Evolutionary conservation across 2,329 filamentous ascomycete genomes (phyloP).

Genomic region (Aspergillus latus): DNA sequence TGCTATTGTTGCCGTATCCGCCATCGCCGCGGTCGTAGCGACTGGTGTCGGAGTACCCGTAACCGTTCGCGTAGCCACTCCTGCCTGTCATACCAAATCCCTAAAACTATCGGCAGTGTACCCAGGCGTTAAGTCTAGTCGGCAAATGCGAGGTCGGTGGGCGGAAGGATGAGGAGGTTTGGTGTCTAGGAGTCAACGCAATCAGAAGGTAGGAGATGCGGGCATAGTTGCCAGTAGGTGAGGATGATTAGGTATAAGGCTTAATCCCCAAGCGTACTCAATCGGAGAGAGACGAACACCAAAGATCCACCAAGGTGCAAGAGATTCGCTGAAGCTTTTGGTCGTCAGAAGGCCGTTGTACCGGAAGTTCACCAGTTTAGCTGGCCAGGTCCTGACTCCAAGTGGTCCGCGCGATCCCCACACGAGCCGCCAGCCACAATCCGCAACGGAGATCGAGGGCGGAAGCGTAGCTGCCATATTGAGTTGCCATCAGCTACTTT

Average conservation of each 20-base stretch:
- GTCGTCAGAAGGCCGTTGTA: not conserved
- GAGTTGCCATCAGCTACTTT: not conserved
- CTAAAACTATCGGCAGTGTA: slow-evolving; percentile 5
- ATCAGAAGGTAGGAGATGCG: slow-evolving; percentile 16
- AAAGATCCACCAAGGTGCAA: not conserved
- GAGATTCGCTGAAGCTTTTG: not conserved
- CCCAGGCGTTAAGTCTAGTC: slow-evolving; percentile 17
- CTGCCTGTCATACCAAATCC: slow-evolving; percentile 36
- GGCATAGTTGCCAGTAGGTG: slow-evolving; percentile 27
- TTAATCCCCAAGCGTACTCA: not conserved
- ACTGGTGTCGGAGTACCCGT: slow-evolving; percentile 37
- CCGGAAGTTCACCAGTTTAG: slow-evolving; percentile 4
- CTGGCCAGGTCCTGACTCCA: not conserved
- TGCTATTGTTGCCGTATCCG: slow-evolving; percentile 31
- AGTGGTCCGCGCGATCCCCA: slow-evolving; percentile 6
- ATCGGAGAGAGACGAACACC: not conserved
- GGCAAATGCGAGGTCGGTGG: slow-evolving; percentile 16
- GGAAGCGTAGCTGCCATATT: not conserved
- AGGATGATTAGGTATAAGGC: not conserved
- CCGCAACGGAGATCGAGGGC: slow-evolving; percentile 9
- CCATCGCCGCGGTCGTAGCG: slow-evolving; percentile 38
- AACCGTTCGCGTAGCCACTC: slow-evolving; percentile 39
- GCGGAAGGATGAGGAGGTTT: not conserved
- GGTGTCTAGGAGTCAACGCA: slow-evolving; percentile 18
- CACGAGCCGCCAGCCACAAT: slow-evolving; percentile 17